Percentiles rank a stretch among this genome's conserved stretches.
phyloP scores from a whole-genome alignment of 768 basidiomycete genomes.

The Pilatotrama ljubarskyi region DNA sequence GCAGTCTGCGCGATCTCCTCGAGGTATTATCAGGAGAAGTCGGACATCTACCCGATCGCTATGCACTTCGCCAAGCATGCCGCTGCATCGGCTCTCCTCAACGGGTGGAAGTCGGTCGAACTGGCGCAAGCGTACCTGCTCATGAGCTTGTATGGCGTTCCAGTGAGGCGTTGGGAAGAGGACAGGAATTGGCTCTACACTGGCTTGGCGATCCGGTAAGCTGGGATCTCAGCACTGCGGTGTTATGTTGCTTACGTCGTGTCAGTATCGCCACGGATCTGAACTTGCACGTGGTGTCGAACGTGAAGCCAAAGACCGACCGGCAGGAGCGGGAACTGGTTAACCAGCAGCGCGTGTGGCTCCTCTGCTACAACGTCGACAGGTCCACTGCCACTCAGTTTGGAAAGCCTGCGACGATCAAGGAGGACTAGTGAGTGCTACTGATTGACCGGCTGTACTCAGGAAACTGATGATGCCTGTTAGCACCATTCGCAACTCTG shows the following conservation, averaged over 20 bases:
- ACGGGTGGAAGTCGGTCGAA: constrained; percentile 64
- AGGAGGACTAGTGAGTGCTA: constrained; percentile 69
- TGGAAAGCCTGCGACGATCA: constrained; percentile 86
- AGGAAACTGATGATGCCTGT: no score
- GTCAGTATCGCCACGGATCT: constrained; percentile 85
- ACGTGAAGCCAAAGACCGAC: constrained; percentile 72
- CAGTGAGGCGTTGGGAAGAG: constrained; percentile 84
- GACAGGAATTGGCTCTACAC: constrained; percentile 90
- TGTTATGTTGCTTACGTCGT: neutral
- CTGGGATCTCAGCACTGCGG: no score
- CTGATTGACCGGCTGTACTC: neutral
- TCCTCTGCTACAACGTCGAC: constrained; percentile 89
- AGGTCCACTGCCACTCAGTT: constrained; percentile 86
- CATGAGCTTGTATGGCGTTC: constrained; percentile 79
- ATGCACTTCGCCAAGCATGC: constrained; percentile 89
- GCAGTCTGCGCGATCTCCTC: constrained; percentile 86
- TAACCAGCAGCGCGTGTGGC: constrained; percentile 86
- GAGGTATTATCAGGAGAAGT: constrained; percentile 78
- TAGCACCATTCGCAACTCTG: constrained; percentile 68
- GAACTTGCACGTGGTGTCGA: constrained; percentile 78
- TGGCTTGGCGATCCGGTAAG: constrained; percentile 78
- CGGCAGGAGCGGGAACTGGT: constrained; percentile 79
- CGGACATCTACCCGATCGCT: constrained; percentile 82
- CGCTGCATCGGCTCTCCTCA: constrained; percentile 74
- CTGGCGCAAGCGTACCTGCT: constrained; percentile 90